Evolutionary conservation across 2,329 filamentous ascomycete genomes (phyloP).

Genomic region (Zymoseptoria passerinii): DNA sequence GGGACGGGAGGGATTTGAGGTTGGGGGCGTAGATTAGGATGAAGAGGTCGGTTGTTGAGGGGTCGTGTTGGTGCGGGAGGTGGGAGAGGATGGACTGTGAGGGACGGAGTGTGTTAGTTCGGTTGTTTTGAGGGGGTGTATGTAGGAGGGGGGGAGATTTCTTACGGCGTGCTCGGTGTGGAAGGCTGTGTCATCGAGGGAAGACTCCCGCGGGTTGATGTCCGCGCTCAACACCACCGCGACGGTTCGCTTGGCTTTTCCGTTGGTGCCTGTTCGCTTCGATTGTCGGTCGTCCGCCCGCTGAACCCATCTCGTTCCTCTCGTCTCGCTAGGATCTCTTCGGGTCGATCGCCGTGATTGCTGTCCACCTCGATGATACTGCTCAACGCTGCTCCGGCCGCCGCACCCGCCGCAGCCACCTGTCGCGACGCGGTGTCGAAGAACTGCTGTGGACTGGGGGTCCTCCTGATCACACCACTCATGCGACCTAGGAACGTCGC

Average conservation of each 20-base stretch:
- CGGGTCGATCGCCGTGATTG: slow-evolving; percentile 48
- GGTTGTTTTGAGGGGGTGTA: neutral
- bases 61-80: slow-evolving; percentile 69
- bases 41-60: slow-evolving; percentile 67
- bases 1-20: slow-evolving; percentile 52
- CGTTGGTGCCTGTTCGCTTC: slow-evolving; percentile 16
- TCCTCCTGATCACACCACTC: slow-evolving; percentile 71
- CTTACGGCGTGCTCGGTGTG: slow-evolving; percentile 73
- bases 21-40: slow-evolving; percentile 82
- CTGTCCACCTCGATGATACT: slow-evolving; percentile 79
- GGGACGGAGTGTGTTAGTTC: slow-evolving; percentile 16
- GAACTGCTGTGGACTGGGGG: slow-evolving; percentile 80
- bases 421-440: slow-evolving; percentile 75
- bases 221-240: slow-evolving; percentile 83
- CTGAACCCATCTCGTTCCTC: slow-evolving; percentile 29
- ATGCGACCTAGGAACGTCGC: slow-evolving; percentile 46
- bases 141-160: slow-evolving; percentile 11
- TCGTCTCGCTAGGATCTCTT: slow-evolving; percentile 12
- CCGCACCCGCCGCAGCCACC: slow-evolving; percentile 71
- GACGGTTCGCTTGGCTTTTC: slow-evolving; percentile 56
- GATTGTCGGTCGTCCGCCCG: slow-evolving; percentile 57
- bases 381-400: slow-evolving; percentile 72
- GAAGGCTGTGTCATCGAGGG: slow-evolving; percentile 44
- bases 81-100: slow-evolving; percentile 67
- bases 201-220: slow-evolving; percentile 44